Evolutionary conservation across 2,329 filamentous ascomycete species (phyloP).

Genomic region (Didymella lethalis): DNA sequence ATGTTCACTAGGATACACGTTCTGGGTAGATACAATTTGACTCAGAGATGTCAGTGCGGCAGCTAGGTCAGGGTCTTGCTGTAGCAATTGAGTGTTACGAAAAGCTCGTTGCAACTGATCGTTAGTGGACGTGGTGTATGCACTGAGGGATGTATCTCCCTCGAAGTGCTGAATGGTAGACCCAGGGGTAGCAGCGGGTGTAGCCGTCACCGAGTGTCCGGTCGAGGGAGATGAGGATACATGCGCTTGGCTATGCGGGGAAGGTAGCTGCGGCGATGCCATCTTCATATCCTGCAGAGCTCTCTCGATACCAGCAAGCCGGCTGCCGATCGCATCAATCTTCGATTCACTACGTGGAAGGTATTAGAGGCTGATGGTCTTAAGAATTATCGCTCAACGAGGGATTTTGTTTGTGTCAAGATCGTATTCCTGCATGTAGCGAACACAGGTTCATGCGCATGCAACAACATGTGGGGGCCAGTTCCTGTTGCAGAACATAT

Average conservation of each 20-base stretch:
- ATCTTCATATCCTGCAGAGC: slow-evolving; percentile 25
- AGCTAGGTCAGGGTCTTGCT: slow-evolving; percentile 20
- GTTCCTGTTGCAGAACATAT: background rate
- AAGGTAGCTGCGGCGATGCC: background rate
- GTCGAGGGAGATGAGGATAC: slow-evolving; percentile 4
- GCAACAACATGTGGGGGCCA: background rate
- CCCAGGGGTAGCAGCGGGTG: slow-evolving; percentile 30
- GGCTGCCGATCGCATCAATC: slow-evolving; percentile 47
- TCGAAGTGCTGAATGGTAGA: slow-evolving; percentile 40
- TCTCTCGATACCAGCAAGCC: slow-evolving; percentile 40
- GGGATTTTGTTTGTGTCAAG: background rate
- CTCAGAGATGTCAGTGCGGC: slow-evolving; percentile 21
- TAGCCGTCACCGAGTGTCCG: slow-evolving; percentile 46
- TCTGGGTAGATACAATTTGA: slow-evolving; percentile 19
- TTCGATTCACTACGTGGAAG: slow-evolving; percentile 45
- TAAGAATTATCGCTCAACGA: background rate
- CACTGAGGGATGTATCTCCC: slow-evolving; percentile 19
- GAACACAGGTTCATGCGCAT: background rate
- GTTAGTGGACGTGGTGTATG: slow-evolving; percentile 18
- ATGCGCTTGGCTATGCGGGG: slow-evolving; percentile 1
- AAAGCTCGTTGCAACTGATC: slow-evolving; percentile 17
- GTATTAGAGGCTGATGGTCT: background rate
- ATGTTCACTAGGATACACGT: slow-evolving; percentile 12
- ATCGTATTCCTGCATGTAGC: background rate
- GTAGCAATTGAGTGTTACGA: slow-evolving; percentile 15